Percentiles rank a stretch among this genome's conserved stretches.
Evolutionary conservation across 345 rosid species (phyloP).

Genomic region (Geranium rotundifolium): DNA sequence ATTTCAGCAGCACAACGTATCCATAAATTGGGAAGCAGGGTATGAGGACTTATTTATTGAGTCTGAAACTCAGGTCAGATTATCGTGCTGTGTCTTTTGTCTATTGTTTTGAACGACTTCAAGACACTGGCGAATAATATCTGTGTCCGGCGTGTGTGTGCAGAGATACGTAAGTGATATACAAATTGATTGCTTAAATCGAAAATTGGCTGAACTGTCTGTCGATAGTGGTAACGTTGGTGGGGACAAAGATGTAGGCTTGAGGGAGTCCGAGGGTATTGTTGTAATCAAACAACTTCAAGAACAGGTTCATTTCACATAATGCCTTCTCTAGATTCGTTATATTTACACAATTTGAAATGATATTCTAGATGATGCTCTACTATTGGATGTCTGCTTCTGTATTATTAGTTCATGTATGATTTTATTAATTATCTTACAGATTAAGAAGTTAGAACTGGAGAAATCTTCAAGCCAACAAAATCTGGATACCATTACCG

Average conservation of each 20-base stretch:
- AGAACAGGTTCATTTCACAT: conserved; percentile 52
- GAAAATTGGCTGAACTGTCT: conserved; percentile 36
- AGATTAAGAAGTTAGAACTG: conserved; percentile 61
- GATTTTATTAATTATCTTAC: conserved; percentile 5
- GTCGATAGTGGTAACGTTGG: not conserved
- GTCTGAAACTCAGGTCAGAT: conserved; percentile 54
- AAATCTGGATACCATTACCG: conserved; percentile 45
- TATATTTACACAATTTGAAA: not conserved
- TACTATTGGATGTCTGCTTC: too few species aligned
- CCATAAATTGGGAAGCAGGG: conserved; percentile 35
- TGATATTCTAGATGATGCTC: too few species aligned
- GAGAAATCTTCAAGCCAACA: conserved; percentile 61
- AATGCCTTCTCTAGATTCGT: not conserved
- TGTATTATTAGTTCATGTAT: not conserved
- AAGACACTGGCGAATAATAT: not conserved
- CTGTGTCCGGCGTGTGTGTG: conserved; percentile 7
- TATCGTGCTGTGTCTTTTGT: conserved; percentile 5
- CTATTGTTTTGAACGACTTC: conserved; percentile 2
- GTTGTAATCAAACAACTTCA: conserved; percentile 73
- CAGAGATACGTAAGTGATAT: conserved; percentile 53
- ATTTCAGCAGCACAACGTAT: conserved; percentile 46
- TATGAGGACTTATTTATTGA: conserved; percentile 59
- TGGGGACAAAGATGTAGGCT: conserved; percentile 26
- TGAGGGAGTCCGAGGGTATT: conserved; percentile 53
- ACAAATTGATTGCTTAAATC: conserved; percentile 54